Conservation (phyloP, 192 early-diverging fungal genomes). For the Haplosporangium gracile region DNA sequence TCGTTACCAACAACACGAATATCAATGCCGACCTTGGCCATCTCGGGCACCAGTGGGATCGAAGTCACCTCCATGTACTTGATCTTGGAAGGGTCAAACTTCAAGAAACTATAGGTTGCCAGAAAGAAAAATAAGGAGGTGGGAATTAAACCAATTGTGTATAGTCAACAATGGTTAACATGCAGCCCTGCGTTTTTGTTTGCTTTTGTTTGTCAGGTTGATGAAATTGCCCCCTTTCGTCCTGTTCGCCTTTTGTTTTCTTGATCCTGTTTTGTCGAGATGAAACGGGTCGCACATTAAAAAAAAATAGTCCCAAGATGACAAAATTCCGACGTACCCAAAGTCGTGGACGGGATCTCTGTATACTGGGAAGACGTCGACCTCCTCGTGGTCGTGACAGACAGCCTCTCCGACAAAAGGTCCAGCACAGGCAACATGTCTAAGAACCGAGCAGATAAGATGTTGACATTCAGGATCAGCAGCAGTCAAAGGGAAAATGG, state of each 20-base stretch:
- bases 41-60: conserved; percentile 75
- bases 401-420: conserved; percentile 89
- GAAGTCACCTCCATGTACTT: conserved; percentile 78
- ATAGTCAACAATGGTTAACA: background rate
- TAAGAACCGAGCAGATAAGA: background rate
- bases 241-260: background rate
- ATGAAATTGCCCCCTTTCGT: background rate
- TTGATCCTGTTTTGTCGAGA: background rate
- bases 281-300: background rate
- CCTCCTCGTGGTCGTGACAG: conserved; percentile 85
- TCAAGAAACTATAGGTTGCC: conserved; percentile 37
- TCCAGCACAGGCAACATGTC: conserved; percentile 80
- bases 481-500: background rate
- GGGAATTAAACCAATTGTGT: background rate
- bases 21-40: conserved; percentile 84
- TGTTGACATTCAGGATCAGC: background rate
- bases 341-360: conserved; percentile 85
- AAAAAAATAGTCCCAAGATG: background rate
- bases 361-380: conserved; percentile 80
- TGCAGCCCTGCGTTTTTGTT: background rate
- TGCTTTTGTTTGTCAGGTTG: background rate
- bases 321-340: conserved; percentile 59
- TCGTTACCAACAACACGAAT: conserved; percentile 87
- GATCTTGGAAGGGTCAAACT: conserved; percentile 80
- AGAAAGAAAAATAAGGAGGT: background rate